A percentile compares a stretch with the other conserved stretches of the same genome.
phyloP scores from a whole-genome alignment of 2,329 filamentous ascomycete species.

The Phialocephala sp. region DNA sequence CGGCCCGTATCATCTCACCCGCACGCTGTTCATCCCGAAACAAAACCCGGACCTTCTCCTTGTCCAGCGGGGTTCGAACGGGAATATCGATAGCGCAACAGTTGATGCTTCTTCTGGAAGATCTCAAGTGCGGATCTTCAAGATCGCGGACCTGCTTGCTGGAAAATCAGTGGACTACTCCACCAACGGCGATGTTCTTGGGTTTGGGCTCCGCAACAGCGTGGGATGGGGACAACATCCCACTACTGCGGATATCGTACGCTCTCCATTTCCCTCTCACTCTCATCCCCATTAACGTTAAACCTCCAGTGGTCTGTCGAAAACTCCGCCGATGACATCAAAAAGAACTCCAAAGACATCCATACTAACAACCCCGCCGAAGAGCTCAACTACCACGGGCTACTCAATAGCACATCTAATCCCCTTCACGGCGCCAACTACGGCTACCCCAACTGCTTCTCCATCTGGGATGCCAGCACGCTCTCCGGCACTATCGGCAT shows the following conservation, averaged over 20 bases:
- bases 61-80: constrained; percentile 24
- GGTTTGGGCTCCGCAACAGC: constrained; percentile 26
- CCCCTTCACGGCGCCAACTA: constrained; percentile 24
- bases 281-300: background rate
- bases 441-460: constrained; percentile 27
- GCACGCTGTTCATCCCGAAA: constrained; percentile 24
- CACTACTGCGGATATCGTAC: constrained; percentile 20
- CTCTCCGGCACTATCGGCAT: constrained; percentile 14
- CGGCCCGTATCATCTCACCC: constrained; percentile 19
- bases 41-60: constrained; percentile 17
- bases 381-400: constrained; percentile 29
- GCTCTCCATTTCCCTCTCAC: background rate
- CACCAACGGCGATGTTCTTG: constrained; percentile 21
- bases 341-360: constrained; percentile 17
- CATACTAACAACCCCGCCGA: constrained; percentile 29
- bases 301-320: constrained; percentile 24
- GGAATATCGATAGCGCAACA: constrained; percentile 24
- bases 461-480: constrained; percentile 19
- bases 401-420: constrained; percentile 13
- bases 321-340: constrained; percentile 24
- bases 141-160: constrained; percentile 8
- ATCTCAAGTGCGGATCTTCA: constrained; percentile 23
- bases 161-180: constrained; percentile 12
- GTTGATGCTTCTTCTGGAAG: constrained; percentile 15
- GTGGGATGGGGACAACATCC: constrained; percentile 22